Percentiles rank a stretch among this genome's conserved stretches.
phyloP scores from a whole-genome alignment of 1,284 basidiomycete genomes.

The Earliella scabrosa region DNA sequence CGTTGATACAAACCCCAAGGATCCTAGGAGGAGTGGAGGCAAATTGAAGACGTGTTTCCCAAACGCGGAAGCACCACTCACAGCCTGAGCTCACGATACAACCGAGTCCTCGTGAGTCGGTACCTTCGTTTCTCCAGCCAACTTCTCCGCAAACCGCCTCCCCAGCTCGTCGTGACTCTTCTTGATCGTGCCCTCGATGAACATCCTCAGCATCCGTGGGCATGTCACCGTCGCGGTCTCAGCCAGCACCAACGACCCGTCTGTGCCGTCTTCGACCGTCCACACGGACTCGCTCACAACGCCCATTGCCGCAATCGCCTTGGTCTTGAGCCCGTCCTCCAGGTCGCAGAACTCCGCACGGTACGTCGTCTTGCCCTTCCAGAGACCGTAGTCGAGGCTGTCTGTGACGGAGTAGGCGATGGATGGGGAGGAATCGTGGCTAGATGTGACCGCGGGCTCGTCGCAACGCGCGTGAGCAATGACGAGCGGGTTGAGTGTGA shows the following conservation, averaged over 20 bases:
- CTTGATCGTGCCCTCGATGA: not conserved
- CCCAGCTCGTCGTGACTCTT: not conserved
- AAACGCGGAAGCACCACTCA: no score
- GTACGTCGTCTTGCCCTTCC: not conserved
- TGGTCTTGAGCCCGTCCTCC: not conserved
- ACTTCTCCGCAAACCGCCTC: not conserved
- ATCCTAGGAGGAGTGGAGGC: no score
- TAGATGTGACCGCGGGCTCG: not conserved
- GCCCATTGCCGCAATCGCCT: not conserved
- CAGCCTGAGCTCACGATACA: no score
- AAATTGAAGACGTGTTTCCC: no score
- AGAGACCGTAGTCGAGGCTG: not conserved
- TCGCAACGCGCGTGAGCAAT: not conserved
- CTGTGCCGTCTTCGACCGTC: not conserved
- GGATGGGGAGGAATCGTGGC: not conserved
- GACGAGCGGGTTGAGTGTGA: not conserved
- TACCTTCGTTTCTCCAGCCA: no score
- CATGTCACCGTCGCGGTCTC: not conserved
- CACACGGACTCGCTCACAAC: not conserved
- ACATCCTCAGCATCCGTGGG: not conserved
- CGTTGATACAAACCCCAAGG: no score
- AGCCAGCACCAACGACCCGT: not conserved
- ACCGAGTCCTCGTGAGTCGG: no score
- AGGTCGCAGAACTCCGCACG: not conserved
- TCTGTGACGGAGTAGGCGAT: not conserved